Conservation (phyloP, 1,284 basidiomycete species). For the Pascua sp. region DNA sequence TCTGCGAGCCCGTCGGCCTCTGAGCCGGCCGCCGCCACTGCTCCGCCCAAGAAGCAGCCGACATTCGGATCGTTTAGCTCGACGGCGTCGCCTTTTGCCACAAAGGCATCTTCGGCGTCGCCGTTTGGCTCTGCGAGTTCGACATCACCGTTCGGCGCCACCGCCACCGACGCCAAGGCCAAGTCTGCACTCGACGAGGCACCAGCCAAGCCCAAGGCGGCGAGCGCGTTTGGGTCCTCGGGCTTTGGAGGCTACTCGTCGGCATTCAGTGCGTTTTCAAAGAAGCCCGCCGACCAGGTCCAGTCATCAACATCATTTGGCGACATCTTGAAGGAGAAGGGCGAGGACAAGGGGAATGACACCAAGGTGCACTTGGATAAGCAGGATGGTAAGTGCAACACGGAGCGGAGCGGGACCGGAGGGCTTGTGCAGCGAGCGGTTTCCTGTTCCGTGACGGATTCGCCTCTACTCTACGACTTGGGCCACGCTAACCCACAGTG, state of each 20-base stretch:
- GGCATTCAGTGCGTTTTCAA: slow-evolving; percentile 32
- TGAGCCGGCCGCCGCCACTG: slow-evolving; percentile 10
- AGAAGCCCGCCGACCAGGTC: slow-evolving; percentile 21
- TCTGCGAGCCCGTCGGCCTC: background rate
- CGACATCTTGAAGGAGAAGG: slow-evolving; percentile 38
- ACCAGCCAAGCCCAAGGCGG: slow-evolving; percentile 10
- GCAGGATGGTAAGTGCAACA: slow-evolving; percentile 68
- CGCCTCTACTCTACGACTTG: background rate
- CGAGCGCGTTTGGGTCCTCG: slow-evolving; percentile 20
- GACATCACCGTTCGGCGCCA: slow-evolving; percentile 16
- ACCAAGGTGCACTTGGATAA: slow-evolving; percentile 55
- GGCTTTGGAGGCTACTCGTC: slow-evolving; percentile 41
- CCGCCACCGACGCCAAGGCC: slow-evolving; percentile 19
- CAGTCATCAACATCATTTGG: slow-evolving; percentile 26
- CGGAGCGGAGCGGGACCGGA: too few relatives aligned
- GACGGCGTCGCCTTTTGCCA: slow-evolving; percentile 24
- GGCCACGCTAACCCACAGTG: slow-evolving; percentile 53
- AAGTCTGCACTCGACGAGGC: slow-evolving; percentile 17
- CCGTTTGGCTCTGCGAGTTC: slow-evolving; percentile 57
- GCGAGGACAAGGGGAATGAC: slow-evolving; percentile 51
- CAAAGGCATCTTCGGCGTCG: slow-evolving; percentile 30
- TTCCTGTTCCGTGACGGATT: background rate
- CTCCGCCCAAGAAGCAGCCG: slow-evolving; percentile 29
- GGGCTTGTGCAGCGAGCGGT: too few relatives aligned
- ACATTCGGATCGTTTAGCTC: slow-evolving; percentile 59